These are phyloP conservation scores for Xylariaceae sp. DNA, from an alignment of 2,329 filamentous ascomycete species.

Conservation along the genomic window DNA sequence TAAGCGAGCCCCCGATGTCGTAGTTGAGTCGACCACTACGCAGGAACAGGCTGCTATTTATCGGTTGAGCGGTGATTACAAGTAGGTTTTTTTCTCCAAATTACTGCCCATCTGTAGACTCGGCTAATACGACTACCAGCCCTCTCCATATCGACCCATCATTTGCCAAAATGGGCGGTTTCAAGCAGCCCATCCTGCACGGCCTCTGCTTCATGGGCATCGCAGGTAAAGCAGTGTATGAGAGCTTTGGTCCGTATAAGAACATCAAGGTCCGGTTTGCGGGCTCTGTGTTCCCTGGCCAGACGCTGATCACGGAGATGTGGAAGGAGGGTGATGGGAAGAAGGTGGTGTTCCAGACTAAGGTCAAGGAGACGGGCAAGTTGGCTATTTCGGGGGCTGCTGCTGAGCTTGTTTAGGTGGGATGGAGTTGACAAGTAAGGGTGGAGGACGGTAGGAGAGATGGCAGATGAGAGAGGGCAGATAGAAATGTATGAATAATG, in stretches of 20 bases:
- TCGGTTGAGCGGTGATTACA: conserved; percentile 89
- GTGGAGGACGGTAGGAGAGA: conserved; percentile 23
- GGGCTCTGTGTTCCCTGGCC: conserved; percentile 77
- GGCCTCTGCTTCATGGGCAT: conserved; percentile 96
- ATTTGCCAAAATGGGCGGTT: conserved; percentile 93
- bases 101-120: background rate
- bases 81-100: conserved; percentile 46
- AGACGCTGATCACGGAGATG: conserved; percentile 92
- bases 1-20: conserved; percentile 70
- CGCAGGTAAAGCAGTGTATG: conserved; percentile 83
- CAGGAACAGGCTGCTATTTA: conserved; percentile 93
- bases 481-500: background rate
- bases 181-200: conserved; percentile 91
- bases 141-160: conserved; percentile 92
- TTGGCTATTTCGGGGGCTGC: conserved; percentile 78
- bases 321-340: conserved; percentile 72
- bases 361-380: conserved; percentile 91
- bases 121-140: conserved; percentile 33
- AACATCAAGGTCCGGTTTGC: conserved; percentile 93
- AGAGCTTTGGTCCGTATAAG: conserved; percentile 78
- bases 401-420: conserved; percentile 59
- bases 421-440: background rate
- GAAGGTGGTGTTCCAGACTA: conserved; percentile 78
- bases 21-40: conserved; percentile 81
- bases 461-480: background rate